Evolutionary conservation across 1,284 basidiomycete species (phyloP).

Genomic region (Marasmius sp.): DNA sequence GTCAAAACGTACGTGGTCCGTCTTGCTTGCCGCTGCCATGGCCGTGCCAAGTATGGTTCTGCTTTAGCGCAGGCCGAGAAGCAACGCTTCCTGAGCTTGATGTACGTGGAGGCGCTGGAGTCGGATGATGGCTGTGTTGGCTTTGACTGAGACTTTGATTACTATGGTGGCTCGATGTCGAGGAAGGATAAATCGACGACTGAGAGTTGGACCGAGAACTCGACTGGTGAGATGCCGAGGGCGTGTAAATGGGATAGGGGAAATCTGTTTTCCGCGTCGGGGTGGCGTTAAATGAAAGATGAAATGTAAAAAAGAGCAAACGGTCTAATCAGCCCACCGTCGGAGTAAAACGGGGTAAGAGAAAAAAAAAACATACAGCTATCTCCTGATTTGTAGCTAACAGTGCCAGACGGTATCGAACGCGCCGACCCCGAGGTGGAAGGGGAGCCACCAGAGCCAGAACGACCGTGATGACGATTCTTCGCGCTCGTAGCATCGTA

Average conservation of each 20-base stretch:
- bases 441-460: constrained; percentile 6
- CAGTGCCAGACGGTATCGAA: constrained; percentile 11
- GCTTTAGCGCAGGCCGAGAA: constrained; percentile 18
- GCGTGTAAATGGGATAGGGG: constrained; percentile 20
- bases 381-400: constrained; percentile 16
- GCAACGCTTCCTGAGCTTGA: constrained; percentile 16
- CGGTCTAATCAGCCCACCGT: too few relatives aligned
- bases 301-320: neutral
- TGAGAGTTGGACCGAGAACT: constrained; percentile 17
- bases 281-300: neutral
- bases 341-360: too few relatives aligned
- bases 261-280: too few relatives aligned
- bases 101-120: constrained; percentile 13
- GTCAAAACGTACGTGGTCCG: constrained; percentile 11
- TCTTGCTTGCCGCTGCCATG: constrained; percentile 9
- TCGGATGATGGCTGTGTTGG: constrained; percentile 7
- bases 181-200: constrained; percentile 17
- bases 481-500: constrained; percentile 15
- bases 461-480: constrained; percentile 6
- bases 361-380: constrained; percentile 14
- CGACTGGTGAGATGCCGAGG: constrained; percentile 11
- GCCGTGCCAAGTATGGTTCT: constrained; percentile 22
- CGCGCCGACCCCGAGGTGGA: neutral
- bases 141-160: neutral
- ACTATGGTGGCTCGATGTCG: constrained; percentile 5